A percentile compares a stretch with the other conserved stretches of the same genome.
Conservation (phyloP, 768 basidiomycete genomes). For the Panaeolus cyanescens region DNA sequence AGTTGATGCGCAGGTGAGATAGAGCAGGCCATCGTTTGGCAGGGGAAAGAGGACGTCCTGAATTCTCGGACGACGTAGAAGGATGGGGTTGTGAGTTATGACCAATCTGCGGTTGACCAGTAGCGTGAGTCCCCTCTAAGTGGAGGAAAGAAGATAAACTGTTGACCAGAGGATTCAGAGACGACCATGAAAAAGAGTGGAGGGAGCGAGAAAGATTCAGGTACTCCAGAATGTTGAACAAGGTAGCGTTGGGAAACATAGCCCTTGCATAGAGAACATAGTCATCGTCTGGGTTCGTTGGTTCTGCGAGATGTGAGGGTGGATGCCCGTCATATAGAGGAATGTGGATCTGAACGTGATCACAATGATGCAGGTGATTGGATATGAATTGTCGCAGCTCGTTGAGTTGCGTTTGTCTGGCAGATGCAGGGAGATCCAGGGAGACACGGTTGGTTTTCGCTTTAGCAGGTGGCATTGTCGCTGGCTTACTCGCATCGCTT, state of each 20-base stretch:
- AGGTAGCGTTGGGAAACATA: not conserved
- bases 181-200: not conserved
- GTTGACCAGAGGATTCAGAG: not conserved
- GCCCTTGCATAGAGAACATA: no score
- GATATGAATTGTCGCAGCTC: not conserved
- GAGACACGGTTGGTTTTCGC: not conserved
- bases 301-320: not conserved
- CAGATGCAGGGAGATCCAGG: not conserved
- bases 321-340: not conserved
- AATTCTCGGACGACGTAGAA: not conserved
- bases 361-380: not conserved
- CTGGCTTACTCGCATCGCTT: no score
- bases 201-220: not conserved
- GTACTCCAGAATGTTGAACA: not conserved
- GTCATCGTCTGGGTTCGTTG: not conserved
- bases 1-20: not conserved
- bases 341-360: not conserved
- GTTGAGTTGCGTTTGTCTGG: not conserved
- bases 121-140: no score
- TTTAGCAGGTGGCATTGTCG: not conserved
- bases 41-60: not conserved
- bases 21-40: not conserved
- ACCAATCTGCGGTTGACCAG: not conserved
- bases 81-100: no score
- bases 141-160: not conserved